Base-by-base conservation (phyloP, 2,329 filamentous ascomycete genomes). In the Epicoccum nigrum region DNA sequence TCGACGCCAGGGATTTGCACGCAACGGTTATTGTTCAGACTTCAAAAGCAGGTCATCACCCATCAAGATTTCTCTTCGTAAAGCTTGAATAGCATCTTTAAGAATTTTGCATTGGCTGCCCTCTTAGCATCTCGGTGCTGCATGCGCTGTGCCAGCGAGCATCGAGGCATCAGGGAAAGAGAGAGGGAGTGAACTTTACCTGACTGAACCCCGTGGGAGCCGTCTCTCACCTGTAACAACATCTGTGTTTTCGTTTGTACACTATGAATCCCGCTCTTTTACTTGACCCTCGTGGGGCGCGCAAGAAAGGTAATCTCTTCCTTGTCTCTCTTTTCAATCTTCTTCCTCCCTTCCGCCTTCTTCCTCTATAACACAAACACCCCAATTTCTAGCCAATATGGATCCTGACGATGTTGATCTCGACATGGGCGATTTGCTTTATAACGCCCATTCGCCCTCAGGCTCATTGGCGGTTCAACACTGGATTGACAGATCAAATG, bases 211-310 rank as follows among this genome's bases (percentile, higher is more conserved):
- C 38, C 46, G 34, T 30, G 7, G 13, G 28, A 17, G 21, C 39
- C n/a, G n/a, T 55, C 55, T 58, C 25, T 60, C 41, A 59, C 54
- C 46, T 62, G 54, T 45, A 42, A 45, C 28, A 13, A 40, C 27
- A 39, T 8, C 4, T 31, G 12, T 50, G 23, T 45, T 55, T 55
- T 25, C 37, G 35, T 9, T 7, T 54, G 37, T 54, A 45, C 54
- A 56, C 17, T 43, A 63, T 66, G 60, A 61, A 66, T 45, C 62
- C 62, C 16, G 60, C 60, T 46, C 50, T 66, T 46, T 62, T 66
- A 63, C 60, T 64, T 57, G 60, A 64, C 46, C 63, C 62, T 9
- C 51, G 54, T 31, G 50, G 63, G 59, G 53, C 54, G 32, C 60
- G 59, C 40, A 56, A 57, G 51, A 64, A 56, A 65, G 63, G 63